phyloP scores from a whole-genome alignment of 441 rosid genomes.

The Mallotus japonicus region DNA sequence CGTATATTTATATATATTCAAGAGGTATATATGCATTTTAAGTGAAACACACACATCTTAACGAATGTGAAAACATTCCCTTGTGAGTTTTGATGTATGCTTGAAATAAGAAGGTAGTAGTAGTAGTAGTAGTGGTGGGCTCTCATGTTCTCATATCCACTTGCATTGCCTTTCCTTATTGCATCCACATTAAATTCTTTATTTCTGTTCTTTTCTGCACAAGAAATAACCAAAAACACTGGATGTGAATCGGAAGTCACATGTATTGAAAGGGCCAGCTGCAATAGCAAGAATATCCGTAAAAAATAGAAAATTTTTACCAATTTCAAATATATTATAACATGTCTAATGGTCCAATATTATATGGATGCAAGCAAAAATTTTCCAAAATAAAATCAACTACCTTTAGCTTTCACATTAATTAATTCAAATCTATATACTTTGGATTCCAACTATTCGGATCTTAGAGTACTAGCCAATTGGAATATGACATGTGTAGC shows the following conservation, averaged over 20 bases:
- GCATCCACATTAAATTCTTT: slow-evolving; percentile 33
- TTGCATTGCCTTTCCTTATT: slow-evolving; percentile 22
- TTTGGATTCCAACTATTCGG: slow-evolving; percentile 6
- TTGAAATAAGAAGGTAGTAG: slow-evolving; percentile 3
- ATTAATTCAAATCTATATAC: background rate
- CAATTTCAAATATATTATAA: too few relatives aligned
- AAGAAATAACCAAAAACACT: background rate
- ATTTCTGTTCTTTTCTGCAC: slow-evolving; percentile 32
- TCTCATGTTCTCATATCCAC: slow-evolving; percentile 30
- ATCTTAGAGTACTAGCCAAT: background rate
- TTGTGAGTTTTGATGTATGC: background rate
- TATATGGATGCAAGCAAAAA: too few relatives aligned
- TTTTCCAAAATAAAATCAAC: background rate
- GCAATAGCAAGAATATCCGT: slow-evolving; percentile 25
- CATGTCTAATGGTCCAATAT: too few relatives aligned
- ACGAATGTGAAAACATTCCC: background rate
- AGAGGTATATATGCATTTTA: too few relatives aligned
- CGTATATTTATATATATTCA: too few relatives aligned
- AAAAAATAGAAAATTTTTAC: too few relatives aligned
- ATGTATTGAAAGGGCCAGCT: slow-evolving; percentile 22
- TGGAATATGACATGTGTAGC: background rate
- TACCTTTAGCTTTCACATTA: background rate
- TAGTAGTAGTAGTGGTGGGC: slow-evolving; percentile 29
- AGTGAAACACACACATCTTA: too few relatives aligned
- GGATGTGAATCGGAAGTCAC: slow-evolving; percentile 26